Base-by-base conservation (phyloP, 371 early-diverging fungal species). In the Mucor mucedo region DNA sequence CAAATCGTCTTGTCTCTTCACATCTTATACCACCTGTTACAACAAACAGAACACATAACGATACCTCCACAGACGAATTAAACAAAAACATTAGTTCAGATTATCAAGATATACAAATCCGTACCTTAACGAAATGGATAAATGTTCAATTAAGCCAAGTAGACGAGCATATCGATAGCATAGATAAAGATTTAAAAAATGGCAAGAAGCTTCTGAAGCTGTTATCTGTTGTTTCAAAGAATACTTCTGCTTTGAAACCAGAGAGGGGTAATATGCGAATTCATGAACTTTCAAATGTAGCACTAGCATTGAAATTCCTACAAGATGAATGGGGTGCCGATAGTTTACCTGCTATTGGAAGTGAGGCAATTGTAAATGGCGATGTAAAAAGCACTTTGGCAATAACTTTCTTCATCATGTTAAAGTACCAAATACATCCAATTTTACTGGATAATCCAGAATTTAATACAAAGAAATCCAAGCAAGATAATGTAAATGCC, bases 41-140 rank as follows among this genome's bases (percentile, higher is more conserved):
- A 42, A 63, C 68, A 6, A 47, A 68, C 42, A 58, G 63, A 59
- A 54, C 63, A 11, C 60, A 48, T 13, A 41, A 39, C 6, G n/a
- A 52, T 52, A 30, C 48, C 29, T 48, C 48, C 8, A 21, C 10
- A 28, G 65, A 69, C 5, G 58, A 65, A 63, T 57, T 63, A 14
- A 68, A 68, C 52, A 74, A 76, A 16, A 77, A 74, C 62, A 71
- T 81, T n/a, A 65, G 75, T 38, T 64, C 71, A 29, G 78, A 76
- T 33, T 81, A 81, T 55, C 75, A 78, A 53, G 84, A 83, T 58
- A 87, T 89, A 9, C 93, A 94, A 73, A 87, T 84, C 59, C 87
- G 87, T 44, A 88, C 93, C 5, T 86, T 94, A 58, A 91, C 90
- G 42, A 89, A 89, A 53, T 94, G 95, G 95, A 85, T 90, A 65